phyloP scores from a whole-genome alignment of 495 filamentous ascomycete genomes.

The Hyaloscypha finlandica region DNA sequence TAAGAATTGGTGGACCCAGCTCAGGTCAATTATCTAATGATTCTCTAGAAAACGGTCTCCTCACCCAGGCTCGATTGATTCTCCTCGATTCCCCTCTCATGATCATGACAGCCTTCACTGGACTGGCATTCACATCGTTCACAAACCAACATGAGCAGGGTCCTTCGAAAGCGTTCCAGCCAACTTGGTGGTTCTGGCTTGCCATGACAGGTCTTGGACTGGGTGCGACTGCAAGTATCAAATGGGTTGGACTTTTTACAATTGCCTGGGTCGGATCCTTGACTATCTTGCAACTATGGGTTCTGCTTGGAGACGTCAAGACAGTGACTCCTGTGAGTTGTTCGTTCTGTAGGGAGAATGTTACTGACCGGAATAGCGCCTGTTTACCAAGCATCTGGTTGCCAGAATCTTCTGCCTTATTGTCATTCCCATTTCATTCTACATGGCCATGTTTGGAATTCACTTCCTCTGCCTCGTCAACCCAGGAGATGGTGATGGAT shows the following conservation, averaged over 20 bases:
- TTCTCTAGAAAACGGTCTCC: constrained; percentile 80
- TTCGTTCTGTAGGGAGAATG: neutral
- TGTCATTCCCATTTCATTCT: constrained; percentile 84
- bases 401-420: constrained; percentile 91
- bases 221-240: constrained; percentile 91
- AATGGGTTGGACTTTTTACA: constrained; percentile 98
- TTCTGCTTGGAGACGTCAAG: constrained; percentile 84
- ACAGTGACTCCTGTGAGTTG: constrained; percentile 64
- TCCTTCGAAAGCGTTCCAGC: constrained; percentile 78
- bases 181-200: constrained; percentile 98
- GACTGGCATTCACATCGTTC: constrained; percentile 87
- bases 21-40: constrained; percentile 11
- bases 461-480: constrained; percentile 93
- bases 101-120: constrained; percentile 91
- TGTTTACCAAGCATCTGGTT: constrained; percentile 95
- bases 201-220: constrained; percentile 81
- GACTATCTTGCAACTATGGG: constrained; percentile 91
- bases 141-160: constrained; percentile 96
- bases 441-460: constrained; percentile 93
- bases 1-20: constrained; percentile 36
- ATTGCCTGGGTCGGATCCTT: constrained; percentile 97
- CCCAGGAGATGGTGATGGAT: constrained; percentile 95
- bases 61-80: constrained; percentile 93
- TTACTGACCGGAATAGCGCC: constrained; percentile 30
- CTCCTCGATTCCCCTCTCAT: constrained; percentile 94